phyloP scores from a whole-genome alignment of 2,329 filamentous ascomycete genomes.

The Dothideomycetes sp. region DNA sequence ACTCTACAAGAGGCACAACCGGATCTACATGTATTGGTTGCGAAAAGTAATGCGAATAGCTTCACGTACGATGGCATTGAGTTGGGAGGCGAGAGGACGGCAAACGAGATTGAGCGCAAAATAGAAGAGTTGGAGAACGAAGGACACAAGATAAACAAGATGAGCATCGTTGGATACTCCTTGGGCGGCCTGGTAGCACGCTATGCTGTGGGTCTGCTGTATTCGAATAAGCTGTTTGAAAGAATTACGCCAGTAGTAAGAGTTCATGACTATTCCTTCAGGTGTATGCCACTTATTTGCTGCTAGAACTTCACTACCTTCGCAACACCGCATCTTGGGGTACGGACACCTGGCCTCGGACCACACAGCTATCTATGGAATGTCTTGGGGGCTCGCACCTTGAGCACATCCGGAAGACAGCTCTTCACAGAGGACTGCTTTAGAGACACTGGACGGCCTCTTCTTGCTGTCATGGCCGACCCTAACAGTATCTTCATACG shows the following conservation, averaged over 20 bases:
- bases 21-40: conserved; percentile 57
- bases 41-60: conserved; percentile 61
- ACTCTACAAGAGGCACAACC: conserved; percentile 50
- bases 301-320: conserved; percentile 76
- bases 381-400: conserved; percentile 65
- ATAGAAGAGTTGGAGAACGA: conserved; percentile 42
- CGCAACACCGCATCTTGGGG: conserved; percentile 61
- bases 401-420: conserved; percentile 77
- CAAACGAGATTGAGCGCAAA: conserved; percentile 51
- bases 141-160: conserved; percentile 64
- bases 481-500: conserved; percentile 76
- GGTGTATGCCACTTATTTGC: not conserved
- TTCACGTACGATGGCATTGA: conserved; percentile 60
- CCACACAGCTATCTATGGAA: conserved; percentile 49
- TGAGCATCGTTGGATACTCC: conserved; percentile 84
- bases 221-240: conserved; percentile 71
- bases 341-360: conserved; percentile 32
- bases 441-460: conserved; percentile 66
- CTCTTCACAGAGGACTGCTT: conserved; percentile 82
- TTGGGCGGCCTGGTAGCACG: conserved; percentile 77
- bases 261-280: too few relatives aligned
- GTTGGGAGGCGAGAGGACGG: conserved; percentile 55
- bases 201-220: conserved; percentile 75
- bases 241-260: conserved; percentile 57
- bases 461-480: conserved; percentile 74